Conservation (phyloP, 441 rosid species). For the Populus hybrid region DNA sequence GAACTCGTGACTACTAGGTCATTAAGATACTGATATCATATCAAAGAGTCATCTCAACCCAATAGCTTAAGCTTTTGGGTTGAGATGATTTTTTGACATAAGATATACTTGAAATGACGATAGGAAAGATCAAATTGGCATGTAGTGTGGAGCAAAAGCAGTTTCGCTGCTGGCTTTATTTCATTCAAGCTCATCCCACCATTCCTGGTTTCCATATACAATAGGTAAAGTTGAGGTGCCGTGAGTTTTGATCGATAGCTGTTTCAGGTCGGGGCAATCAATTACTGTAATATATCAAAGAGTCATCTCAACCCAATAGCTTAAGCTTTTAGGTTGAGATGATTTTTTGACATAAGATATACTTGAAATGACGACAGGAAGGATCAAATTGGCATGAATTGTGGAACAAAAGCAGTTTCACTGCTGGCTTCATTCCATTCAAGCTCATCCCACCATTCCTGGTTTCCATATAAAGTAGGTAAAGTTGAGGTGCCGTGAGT, state of each 20-base stretch:
- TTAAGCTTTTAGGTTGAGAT: too few relatives aligned
- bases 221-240: constrained; percentile 16
- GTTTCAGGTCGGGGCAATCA: constrained; percentile 36
- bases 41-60: too few relatives aligned
- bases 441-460: constrained; percentile 22
- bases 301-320: too few relatives aligned
- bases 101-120: background rate
- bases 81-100: too few relatives aligned
- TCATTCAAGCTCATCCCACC: constrained; percentile 47
- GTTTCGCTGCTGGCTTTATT: constrained; percentile 16
- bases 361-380: background rate
- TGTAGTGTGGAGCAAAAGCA: constrained; percentile 23
- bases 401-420: constrained; percentile 14
- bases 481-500: too few relatives aligned
- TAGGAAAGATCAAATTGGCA: constrained; percentile 15
- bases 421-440: constrained; percentile 24
- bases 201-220: constrained; percentile 37
- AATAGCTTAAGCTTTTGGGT: too few relatives aligned
- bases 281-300: constrained; percentile 35
- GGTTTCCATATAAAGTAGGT: too few relatives aligned
- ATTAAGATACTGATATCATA: too few relatives aligned
- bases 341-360: too few relatives aligned
- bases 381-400: constrained; percentile 26
- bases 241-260: constrained; percentile 26
- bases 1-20: too few relatives aligned